These are phyloP conservation scores for Botryosphaeria dothidea DNA, from an alignment of 2,329 filamentous ascomycete genomes.

Conservation along the genomic window DNA sequence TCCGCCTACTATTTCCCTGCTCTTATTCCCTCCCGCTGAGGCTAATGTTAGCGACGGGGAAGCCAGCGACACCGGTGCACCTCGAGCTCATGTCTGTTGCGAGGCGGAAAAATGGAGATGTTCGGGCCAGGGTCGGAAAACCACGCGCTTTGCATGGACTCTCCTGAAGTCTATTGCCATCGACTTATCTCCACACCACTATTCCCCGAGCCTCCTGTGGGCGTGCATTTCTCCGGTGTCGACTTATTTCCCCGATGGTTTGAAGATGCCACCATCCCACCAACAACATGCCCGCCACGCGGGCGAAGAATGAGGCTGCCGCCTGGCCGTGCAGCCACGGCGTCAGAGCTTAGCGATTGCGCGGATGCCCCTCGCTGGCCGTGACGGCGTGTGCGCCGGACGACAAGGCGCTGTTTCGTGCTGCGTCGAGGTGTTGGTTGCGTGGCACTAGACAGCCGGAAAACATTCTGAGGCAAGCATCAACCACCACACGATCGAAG, in stretches of 20 bases:
- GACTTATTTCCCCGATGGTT: neutral
- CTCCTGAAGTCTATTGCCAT: neutral
- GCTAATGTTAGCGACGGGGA: neutral
- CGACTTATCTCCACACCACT: neutral
- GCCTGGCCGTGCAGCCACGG: neutral
- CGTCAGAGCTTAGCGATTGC: neutral
- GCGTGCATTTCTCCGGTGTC: neutral
- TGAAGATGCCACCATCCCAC: neutral
- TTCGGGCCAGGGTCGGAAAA: neutral
- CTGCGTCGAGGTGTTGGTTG: neutral
- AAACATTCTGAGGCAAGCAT: neutral
- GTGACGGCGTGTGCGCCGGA: neutral
- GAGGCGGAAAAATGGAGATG: neutral
- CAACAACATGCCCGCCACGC: neutral
- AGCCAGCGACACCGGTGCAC: neutral
- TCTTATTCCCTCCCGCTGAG: neutral
- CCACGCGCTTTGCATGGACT: neutral
- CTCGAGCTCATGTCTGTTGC: neutral
- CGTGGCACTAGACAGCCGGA: neutral
- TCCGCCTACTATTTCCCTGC: neutral
- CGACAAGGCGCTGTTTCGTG: neutral
- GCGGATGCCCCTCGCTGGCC: neutral
- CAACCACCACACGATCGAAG: neutral
- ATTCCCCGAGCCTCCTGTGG: neutral
- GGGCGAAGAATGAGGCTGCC: neutral